Evolutionary conservation across 768 basidiomycete species (phyloP), one percentile per base, ranked within the genome.

Genomic region (Boletus coccyginus): DNA sequence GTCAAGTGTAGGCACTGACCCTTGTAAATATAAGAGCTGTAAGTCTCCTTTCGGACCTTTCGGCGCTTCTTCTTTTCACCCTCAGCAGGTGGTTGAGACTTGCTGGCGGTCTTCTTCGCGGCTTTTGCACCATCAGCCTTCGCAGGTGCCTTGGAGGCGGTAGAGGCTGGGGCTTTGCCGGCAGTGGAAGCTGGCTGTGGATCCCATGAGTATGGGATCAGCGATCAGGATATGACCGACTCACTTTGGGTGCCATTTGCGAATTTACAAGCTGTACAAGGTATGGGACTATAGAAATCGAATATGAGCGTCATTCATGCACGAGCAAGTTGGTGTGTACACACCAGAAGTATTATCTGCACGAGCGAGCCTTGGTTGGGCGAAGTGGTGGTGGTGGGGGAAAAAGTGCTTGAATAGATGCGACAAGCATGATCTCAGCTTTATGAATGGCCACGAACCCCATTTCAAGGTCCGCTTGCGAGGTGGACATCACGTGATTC

Each of bases 1-100:
- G 21, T 1, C 24, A 24, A 27, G 13, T 24, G 16, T 33, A n/a
- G 3, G 1, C 12, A 60, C 78, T 56, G 44, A 86, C 86, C 85
- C 74, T 88, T 89, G 78, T 88, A 90, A 70, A 93, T 90, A 78
- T 92, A 92, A 31, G 89, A 87, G 69, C 85, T 85, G 79, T 88
- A 90, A 4, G 88, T 89, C 77, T 90, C 88, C 80, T 88, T 88
- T 69, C 88, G 83, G 47, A 81, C 71, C 81, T 91, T 92, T 73
- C 81, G 82, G 70, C 86, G 81, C 78, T 87, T 87, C 83, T 89
- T 89, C 81, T 88, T 88, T 70, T 88, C 87, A 50, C 80, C 83
- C 49, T 81, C 83, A 45, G 74, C 81, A 42, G 81, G 66, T 12
- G 77, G 64, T 19, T 77, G 70, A 36, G 77, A 62, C 74, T 85